Conservation (phyloP, 2,329 filamentous ascomycete genomes). For the Neofusicoccum ribis region DNA sequence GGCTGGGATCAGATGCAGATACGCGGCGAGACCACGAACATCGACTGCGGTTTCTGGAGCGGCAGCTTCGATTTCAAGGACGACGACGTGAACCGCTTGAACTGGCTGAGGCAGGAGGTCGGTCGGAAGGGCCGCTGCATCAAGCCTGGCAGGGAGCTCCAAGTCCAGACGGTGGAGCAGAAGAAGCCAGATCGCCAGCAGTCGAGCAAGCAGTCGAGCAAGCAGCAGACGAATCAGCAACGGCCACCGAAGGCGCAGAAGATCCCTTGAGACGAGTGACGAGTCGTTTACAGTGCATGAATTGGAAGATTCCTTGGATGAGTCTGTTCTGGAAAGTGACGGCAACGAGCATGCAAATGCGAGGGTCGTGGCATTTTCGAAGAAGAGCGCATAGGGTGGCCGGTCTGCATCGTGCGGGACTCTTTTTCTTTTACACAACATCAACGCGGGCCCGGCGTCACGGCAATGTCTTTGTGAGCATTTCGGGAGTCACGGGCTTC, state of each 20-base stretch:
- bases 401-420: not conserved
- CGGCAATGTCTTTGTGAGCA: constrained; percentile 7
- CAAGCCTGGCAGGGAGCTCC: constrained; percentile 25
- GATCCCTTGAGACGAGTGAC: not conserved
- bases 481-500: not conserved
- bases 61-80: constrained; percentile 38
- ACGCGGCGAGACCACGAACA: constrained; percentile 40
- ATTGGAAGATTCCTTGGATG: not conserved
- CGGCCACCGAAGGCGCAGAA: not conserved
- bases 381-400: not conserved
- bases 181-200: not conserved
- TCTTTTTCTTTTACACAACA: not conserved
- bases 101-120: constrained; percentile 39
- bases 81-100: constrained; percentile 31
- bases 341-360: not conserved
- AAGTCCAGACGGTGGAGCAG: not conserved
- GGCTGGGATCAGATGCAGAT: constrained; percentile 32
- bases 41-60: constrained; percentile 43
- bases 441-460: not conserved
- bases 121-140: constrained; percentile 40
- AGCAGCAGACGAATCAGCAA: not conserved
- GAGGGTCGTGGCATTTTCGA: not conserved
- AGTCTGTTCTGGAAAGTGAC: not conserved
- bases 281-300: not conserved
- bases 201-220: not conserved